phyloP scores from a whole-genome alignment of 2,329 filamentous ascomycete genomes.

The Exutisphaerella laricina region DNA sequence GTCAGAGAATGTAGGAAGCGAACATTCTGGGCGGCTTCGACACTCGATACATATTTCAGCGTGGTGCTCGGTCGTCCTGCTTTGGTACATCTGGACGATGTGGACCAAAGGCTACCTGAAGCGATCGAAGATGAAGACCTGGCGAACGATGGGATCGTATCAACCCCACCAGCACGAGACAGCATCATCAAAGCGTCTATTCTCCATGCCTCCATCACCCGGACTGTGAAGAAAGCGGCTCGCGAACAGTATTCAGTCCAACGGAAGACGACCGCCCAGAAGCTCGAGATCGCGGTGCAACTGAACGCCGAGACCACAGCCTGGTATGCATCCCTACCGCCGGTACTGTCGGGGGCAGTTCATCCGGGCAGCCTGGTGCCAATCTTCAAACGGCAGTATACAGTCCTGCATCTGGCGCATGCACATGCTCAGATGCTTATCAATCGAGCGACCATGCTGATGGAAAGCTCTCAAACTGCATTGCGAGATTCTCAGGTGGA shows the following conservation, averaged over 20 bases:
- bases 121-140: constrained; percentile 31
- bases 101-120: constrained; percentile 28
- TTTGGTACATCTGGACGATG: constrained; percentile 33
- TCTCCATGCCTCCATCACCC: constrained; percentile 27
- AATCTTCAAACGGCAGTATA: constrained; percentile 50
- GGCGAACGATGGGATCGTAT: constrained; percentile 6
- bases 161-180: constrained; percentile 20
- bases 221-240: constrained; percentile 27
- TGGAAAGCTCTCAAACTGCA: constrained; percentile 28
- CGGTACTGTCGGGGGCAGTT: constrained; percentile 41
- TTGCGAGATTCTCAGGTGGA: constrained; percentile 36
- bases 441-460: constrained; percentile 48
- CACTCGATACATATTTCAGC: constrained; percentile 38
- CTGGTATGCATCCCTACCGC: constrained; percentile 45
- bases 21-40: constrained; percentile 37
- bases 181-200: constrained; percentile 33
- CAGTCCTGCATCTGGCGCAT: constrained; percentile 50
- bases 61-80: constrained; percentile 36
- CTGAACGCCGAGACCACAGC: constrained; percentile 39
- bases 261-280: constrained; percentile 17
- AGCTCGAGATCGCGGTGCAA: constrained; percentile 33
- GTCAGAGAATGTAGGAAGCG: constrained; percentile 34
- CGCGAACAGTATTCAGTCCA: constrained; percentile 26
- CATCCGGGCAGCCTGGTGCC: constrained; percentile 43
- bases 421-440: constrained; percentile 53